These are phyloP conservation scores for Dryadomyces quercivorus DNA, from an alignment of 2,329 filamentous ascomycete genomes.

Conservation along the genomic window DNA sequence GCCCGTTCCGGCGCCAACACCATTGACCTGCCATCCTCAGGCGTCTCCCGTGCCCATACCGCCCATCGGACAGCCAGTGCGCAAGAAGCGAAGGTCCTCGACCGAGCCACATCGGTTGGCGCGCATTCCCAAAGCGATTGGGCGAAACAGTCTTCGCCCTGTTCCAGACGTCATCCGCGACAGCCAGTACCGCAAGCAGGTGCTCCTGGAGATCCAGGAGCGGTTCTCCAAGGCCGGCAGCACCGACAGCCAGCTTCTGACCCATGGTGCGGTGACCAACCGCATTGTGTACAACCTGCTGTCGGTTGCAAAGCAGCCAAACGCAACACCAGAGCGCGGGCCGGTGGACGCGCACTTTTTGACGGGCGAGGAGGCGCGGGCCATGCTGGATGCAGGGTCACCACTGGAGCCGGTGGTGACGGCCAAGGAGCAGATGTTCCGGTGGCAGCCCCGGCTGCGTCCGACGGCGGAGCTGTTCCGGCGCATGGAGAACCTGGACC, in stretches of 20 bases:
- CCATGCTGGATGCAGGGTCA: slow-evolving; percentile 9
- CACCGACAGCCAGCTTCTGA: background rate
- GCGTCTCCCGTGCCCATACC: background rate
- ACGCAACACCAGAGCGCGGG: background rate
- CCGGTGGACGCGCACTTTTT: slow-evolving; percentile 10
- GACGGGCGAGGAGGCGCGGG: slow-evolving; percentile 10
- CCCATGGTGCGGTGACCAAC: slow-evolving; percentile 11
- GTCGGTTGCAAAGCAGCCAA: slow-evolving; percentile 7
- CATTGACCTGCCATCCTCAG: background rate
- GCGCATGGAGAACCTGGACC: slow-evolving; percentile 17
- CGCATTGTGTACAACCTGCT: slow-evolving; percentile 9
- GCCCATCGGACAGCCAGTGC: background rate
- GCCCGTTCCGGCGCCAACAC: no score
- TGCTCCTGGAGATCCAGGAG: slow-evolving; percentile 8
- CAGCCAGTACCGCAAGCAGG: slow-evolving; percentile 5
- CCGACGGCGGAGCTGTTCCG: slow-evolving; percentile 17
- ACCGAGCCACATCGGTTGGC: background rate
- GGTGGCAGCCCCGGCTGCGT: slow-evolving; percentile 12
- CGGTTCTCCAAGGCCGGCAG: background rate
- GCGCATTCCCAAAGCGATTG: background rate
- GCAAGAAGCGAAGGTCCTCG: background rate
- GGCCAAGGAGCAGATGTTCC: slow-evolving; percentile 15
- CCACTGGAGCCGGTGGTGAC: slow-evolving; percentile 15
- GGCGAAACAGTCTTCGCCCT: slow-evolving; percentile 3
- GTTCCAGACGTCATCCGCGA: slow-evolving; percentile 7